phyloP scores from a whole-genome alignment of 139 green algal genomes.

The Coelastrella sp. region DNA sequence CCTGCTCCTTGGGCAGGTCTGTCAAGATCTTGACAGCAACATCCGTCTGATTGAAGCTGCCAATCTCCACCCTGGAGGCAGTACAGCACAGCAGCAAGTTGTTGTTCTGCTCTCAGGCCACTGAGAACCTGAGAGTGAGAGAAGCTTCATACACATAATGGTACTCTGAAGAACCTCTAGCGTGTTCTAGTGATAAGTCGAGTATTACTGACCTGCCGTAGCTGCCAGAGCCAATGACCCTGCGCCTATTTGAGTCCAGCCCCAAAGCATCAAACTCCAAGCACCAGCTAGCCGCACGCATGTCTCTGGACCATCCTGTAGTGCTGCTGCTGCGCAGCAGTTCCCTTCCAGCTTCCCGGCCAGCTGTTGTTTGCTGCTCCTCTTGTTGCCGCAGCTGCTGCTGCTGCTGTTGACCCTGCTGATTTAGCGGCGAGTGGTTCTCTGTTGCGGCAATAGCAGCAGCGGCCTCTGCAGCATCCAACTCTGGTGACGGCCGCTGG shows the following conservation, averaged over 20 bases:
- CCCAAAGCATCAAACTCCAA: background rate
- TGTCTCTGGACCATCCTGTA: background rate
- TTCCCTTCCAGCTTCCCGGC: background rate
- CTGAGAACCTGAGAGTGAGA: no score
- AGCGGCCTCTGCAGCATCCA: conserved; percentile 6
- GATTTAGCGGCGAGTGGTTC: background rate
- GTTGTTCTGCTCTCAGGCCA: no score
- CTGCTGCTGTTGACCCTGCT: conserved; percentile 9
- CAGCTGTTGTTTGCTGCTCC: no score
- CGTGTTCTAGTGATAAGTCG: no score
- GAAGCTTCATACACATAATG: no score
- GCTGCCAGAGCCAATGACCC: background rate
- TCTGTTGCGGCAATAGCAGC: background rate
- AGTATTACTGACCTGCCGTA: conserved; percentile 14
- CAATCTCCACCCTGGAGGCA: conserved; percentile 6
- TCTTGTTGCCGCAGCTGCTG: conserved; percentile 38
- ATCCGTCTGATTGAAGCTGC: conserved; percentile 44
- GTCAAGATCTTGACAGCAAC: conserved; percentile 38
- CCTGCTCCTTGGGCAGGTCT: background rate
- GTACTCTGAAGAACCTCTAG: no score
- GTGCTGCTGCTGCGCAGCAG: conserved; percentile 34
- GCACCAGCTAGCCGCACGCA: background rate
- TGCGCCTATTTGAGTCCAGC: conserved; percentile 4
- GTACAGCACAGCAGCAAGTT: background rate
- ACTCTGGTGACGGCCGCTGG: background rate